A percentile compares a stretch with the other conserved stretches of the same genome.
These are phyloP conservation scores for Leishmania guyanensis DNA, from an alignment of 208 protist species.

Conservation along the genomic window DNA sequence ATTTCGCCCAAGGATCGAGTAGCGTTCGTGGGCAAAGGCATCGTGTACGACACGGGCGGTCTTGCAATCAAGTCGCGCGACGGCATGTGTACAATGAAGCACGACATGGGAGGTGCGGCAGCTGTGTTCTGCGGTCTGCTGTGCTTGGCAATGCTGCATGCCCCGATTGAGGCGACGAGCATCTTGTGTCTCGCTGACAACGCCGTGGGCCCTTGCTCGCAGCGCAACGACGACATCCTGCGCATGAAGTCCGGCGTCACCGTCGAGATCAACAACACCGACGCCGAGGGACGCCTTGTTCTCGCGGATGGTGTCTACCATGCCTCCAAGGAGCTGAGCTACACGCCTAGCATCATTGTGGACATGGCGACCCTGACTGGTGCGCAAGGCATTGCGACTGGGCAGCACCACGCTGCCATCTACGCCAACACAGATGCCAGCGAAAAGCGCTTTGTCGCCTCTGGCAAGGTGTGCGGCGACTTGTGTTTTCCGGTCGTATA, in stretches of 20 bases:
- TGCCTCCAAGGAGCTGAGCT: constrained; percentile 72
- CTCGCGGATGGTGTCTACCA: constrained; percentile 91
- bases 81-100: constrained; percentile 92
- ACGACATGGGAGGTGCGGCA: constrained; percentile 91
- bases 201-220: constrained; percentile 71
- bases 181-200: constrained; percentile 92
- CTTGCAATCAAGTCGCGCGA: constrained; percentile 78
- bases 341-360: constrained; percentile 81
- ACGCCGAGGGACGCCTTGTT: constrained; percentile 93
- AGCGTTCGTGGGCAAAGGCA: constrained; percentile 91
- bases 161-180: constrained; percentile 45
- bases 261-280: constrained; percentile 94
- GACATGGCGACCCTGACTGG: constrained; percentile 94
- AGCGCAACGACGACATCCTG: constrained; percentile 91
- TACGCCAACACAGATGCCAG: constrained; percentile 75
- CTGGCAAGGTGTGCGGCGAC: constrained; percentile 71
- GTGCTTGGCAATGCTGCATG: constrained; percentile 46
- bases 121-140: constrained; percentile 85
- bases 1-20: constrained; percentile 63
- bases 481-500: constrained; percentile 87
- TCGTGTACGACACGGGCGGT: constrained; percentile 93
- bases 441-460: constrained; percentile 55
- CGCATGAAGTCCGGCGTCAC: constrained; percentile 87
- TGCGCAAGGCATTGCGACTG: constrained; percentile 86
- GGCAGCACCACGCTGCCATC: constrained; percentile 77